Conservation (phyloP, 768 basidiomycete species). For the Suillus lakei region DNA sequence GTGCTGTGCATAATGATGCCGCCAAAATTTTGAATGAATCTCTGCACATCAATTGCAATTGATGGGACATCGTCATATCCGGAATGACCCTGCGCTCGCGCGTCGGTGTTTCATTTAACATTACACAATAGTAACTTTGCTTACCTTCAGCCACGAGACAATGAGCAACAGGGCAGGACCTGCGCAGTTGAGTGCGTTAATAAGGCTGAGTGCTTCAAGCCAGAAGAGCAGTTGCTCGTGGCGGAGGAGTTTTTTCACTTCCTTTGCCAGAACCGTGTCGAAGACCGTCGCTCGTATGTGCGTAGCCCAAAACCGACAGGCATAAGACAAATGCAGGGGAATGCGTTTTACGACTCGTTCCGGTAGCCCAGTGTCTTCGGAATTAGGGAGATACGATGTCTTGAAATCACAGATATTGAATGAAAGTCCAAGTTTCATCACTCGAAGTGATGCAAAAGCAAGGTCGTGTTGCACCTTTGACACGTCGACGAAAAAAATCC, state of each 20-base stretch:
- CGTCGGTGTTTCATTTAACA: background rate
- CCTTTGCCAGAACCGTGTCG: background rate
- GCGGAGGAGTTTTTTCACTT: constrained; percentile 6
- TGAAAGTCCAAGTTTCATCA: constrained; percentile 33
- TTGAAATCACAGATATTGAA: constrained; percentile 43
- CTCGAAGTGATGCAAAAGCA: constrained; percentile 23
- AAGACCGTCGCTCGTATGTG: constrained; percentile 9
- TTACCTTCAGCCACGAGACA: background rate
- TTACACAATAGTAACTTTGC: background rate
- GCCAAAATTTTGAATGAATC: constrained; percentile 20
- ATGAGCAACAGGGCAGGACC: background rate
- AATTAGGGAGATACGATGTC: constrained; percentile 35
- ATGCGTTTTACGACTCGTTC: constrained; percentile 6
- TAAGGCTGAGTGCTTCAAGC: constrained; percentile 10
- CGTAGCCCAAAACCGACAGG: constrained; percentile 16
- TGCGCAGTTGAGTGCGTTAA: background rate
- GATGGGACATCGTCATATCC: constrained; percentile 2
- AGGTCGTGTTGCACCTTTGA: constrained; percentile 21
- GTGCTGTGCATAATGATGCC: constrained; percentile 19
- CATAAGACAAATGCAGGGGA: constrained; percentile 11
- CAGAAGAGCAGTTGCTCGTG: constrained; percentile 14
- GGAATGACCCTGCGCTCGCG: background rate
- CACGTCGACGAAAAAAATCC: constrained; percentile 18
- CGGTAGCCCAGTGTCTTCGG: constrained; percentile 18
- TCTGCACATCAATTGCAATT: constrained; percentile 11